A percentile compares a stretch with the other conserved stretches of the same genome.
phyloP scores from a whole-genome alignment of 306 rosid genomes.

The Dicorynia guianensis region DNA sequence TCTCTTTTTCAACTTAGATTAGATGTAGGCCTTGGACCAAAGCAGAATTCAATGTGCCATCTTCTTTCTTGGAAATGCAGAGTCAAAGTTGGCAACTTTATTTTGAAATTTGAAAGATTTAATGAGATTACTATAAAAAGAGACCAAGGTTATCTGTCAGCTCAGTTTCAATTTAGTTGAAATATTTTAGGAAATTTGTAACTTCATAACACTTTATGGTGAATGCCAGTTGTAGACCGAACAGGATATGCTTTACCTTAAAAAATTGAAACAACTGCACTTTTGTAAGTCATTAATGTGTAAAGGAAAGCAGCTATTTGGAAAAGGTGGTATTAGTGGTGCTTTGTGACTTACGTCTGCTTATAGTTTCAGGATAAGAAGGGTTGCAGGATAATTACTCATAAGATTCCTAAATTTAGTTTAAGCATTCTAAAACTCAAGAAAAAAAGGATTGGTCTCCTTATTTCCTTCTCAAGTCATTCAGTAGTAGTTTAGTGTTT shows the following conservation, averaged over 20 bases:
- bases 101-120: constrained; percentile 32
- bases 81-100: background rate
- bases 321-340: background rate
- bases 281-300: background rate
- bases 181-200: background rate
- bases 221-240: background rate
- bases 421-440: background rate
- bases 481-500: background rate
- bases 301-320: constrained; percentile 1
- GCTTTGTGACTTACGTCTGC: background rate
- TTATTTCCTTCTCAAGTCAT: background rate
- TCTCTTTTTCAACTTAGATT: background rate
- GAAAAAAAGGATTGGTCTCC: background rate
- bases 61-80: background rate
- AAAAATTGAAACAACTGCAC: background rate
- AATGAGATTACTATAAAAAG: background rate
- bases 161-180: background rate
- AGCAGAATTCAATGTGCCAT: constrained; percentile 7
- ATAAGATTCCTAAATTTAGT: constrained; percentile 8
- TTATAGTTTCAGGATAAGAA: background rate
- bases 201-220: background rate
- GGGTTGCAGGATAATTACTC: background rate
- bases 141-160: background rate
- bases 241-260: background rate
- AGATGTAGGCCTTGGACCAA: constrained; percentile 24